Conservation (phyloP, 1,284 basidiomycete genomes). For the Earliella scabrosa region DNA sequence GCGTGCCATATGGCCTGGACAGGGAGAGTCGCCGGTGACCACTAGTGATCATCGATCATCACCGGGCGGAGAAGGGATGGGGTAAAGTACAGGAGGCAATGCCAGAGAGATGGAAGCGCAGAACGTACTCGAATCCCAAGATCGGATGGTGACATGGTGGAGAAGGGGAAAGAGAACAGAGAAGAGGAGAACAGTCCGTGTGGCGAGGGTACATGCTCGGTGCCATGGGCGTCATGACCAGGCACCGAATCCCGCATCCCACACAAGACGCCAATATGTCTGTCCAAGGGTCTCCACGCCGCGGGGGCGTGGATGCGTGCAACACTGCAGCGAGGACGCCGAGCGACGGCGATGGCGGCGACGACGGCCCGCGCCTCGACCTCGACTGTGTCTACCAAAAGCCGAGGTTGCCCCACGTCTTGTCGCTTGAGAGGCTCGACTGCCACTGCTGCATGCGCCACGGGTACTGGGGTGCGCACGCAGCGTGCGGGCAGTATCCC, state of each 20-base stretch:
- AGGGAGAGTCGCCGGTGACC: too few relatives aligned
- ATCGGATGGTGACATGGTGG: not conserved
- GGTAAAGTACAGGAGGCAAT: too few relatives aligned
- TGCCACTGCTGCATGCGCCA: conserved; percentile 8
- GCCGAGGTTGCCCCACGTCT: conserved; percentile 14
- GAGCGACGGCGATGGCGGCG: too few relatives aligned
- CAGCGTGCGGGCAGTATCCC: too few relatives aligned
- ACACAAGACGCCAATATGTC: not conserved
- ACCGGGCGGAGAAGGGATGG: not conserved
- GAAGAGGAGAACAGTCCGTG: not conserved
- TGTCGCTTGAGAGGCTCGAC: conserved; percentile 2
- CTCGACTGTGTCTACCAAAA: not conserved
- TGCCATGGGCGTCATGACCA: not conserved
- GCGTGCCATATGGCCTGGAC: conserved; percentile 2
- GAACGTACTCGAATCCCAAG: not conserved
- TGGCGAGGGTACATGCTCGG: conserved; percentile 10
- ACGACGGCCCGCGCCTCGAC: too few relatives aligned
- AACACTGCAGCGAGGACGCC: too few relatives aligned
- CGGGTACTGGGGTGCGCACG: too few relatives aligned
- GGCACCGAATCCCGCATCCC: conserved; percentile 11
- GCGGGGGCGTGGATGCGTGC: not conserved
- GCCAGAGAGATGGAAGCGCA: not conserved
- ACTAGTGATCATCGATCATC: too few relatives aligned
- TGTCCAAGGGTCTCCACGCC: not conserved
- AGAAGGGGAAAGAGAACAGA: not conserved